Conservation (phyloP, 2,329 filamentous ascomycete species). For the Cercospora sesami region DNA sequence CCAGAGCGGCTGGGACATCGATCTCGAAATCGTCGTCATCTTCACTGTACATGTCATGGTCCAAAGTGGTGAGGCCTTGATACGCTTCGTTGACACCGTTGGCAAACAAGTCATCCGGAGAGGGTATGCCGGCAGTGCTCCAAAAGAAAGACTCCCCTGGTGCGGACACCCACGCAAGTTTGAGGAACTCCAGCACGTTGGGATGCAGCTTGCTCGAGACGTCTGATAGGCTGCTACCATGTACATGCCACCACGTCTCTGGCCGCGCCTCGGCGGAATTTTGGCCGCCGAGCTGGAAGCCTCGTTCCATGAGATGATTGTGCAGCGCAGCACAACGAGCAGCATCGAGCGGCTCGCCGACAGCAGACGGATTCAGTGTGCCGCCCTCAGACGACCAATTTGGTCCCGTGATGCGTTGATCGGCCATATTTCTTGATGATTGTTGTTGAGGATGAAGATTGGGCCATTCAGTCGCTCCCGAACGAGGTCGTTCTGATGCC, state of each 20-base stretch:
- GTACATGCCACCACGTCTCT: background rate
- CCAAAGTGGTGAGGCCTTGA: background rate
- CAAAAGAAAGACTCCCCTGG: background rate
- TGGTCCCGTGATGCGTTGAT: background rate
- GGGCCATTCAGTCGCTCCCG: too few relatives aligned
- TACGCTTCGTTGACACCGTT: background rate
- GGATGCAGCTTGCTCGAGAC: background rate
- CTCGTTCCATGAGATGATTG: background rate
- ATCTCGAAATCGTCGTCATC: background rate
- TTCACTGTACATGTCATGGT: background rate
- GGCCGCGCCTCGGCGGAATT: background rate
- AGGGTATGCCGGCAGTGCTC: background rate
- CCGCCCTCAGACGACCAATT: background rate
- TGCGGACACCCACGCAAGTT: background rate
- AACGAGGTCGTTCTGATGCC: too few relatives aligned
- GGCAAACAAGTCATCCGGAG: background rate
- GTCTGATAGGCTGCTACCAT: background rate
- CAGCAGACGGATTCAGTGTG: background rate
- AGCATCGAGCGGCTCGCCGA: background rate
- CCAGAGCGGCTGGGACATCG: background rate
- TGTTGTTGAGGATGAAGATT: background rate
- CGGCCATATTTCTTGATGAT: background rate
- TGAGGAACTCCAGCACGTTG: background rate
- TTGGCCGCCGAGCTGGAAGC: background rate
- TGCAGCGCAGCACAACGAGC: background rate